Base-by-base conservation (phyloP, 2,329 filamentous ascomycete genomes). In the Coniochaeta prunicola region DNA sequence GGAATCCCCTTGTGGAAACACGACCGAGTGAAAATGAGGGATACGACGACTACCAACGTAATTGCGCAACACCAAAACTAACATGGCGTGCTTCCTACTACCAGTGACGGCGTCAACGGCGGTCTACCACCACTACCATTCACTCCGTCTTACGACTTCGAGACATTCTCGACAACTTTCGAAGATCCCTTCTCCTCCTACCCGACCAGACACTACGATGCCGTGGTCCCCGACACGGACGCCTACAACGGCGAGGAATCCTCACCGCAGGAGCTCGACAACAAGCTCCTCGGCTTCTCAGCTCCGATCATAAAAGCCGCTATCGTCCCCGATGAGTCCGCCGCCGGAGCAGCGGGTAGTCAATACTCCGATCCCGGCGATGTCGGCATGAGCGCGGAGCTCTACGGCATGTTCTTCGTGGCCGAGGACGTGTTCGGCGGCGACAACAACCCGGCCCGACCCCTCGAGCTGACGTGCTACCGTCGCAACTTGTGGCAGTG, bases 401-500 rank as follows among this genome's bases (percentile, higher is more conserved):
- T 93, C 13, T 90, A 91, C 67, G 90, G 90, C 80, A 92, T 93
- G 89, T 93, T 93, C 78, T 92, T 92, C 69, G 83, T 93, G 28
- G 90, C 90, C 50, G 90, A 93, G 70, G 89, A 91, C 66, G 89
- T 91, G 5, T 92, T 90, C 77, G 71, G 85, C 72, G 73, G 83
- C 74, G 76, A 84, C 56, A 78, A 73, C 42, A 72, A 74, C 53
- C 71, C 75, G 3, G 80, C 79, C 9, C 76, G 85, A 5, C 87
- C 88, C 0, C 81, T 88, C 56, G 93, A 97, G 74, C 76, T 97
- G 70, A 97, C 93, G 0, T 97, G 93, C 79, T 97, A 97, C 71
- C 87, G 93, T 48, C 85, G 93, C 56, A 97, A 97, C 68, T 79
- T 97, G 53, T 97, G 96, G 80, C 92, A 97, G 74, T 96, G 96